Evolutionary conservation across 768 basidiomycete species (phyloP), one percentile per base, ranked within the genome.

Genomic region (Suillus paluster): DNA sequence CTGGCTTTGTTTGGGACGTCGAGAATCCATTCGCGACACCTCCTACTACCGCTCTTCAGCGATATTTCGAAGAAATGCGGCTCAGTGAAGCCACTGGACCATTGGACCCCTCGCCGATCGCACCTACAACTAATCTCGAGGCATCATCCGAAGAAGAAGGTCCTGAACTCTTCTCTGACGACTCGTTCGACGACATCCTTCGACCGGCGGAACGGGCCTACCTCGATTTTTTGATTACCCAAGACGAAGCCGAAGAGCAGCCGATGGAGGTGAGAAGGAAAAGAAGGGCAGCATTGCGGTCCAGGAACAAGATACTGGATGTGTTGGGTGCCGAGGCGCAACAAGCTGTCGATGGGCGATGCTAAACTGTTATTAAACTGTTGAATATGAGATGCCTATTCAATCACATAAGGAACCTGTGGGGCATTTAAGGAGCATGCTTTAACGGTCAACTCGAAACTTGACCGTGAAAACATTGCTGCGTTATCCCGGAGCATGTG

Each of bases 1-100:
- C n/a, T n/a, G 34, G 17, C 27, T 58, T 68, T 42, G 59, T 61
- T 3, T 71, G 70, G 69, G 65, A n/a, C n/a, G n/a, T 34, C 8
- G 34, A n/a, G 0, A 33, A 63, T 48, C 63, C 68, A 0, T 69
- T 67, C 11, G 61, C 54, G 8, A 48, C 34, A 25, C 60, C 63
- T 6, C 34, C 57, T 17, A 23, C 39, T 50, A 10, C 48, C 23
- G 10, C 27, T 9, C 36, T 64, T 17, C 44, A 58, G 27, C 34
- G 57, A 45, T 27, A 52, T 33, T 41, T 52, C 21, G 38, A 55
- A 23, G 46, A 36, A 30, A 54, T 52, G 15, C 19, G 44, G 55
- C 46, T 49, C 11, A 4, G 17, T 1, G 63, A 54, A 39, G 27
- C 46, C 4, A 21, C 52, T 14, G 55, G 46, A 8, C 46, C 52